These are phyloP conservation scores for Patellifolia procumbens DNA, from an alignment of 179 eudicot genomes.

Conservation along the genomic window DNA sequence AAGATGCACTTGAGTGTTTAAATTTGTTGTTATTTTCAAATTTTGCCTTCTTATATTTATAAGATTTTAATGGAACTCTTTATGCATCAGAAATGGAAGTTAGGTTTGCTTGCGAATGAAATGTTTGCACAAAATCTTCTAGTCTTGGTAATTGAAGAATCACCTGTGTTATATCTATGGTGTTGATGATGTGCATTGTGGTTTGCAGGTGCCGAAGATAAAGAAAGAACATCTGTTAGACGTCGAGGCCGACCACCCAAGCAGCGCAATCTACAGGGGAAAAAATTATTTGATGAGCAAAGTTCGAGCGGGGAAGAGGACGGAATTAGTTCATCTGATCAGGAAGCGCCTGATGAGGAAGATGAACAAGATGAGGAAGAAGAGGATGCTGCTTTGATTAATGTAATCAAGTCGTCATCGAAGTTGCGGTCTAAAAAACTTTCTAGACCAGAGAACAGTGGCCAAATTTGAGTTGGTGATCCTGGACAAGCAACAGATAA, in stretches of 20 bases:
- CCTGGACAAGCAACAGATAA: slow-evolving; percentile 39
- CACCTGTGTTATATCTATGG: background rate
- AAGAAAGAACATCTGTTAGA: slow-evolving; percentile 59
- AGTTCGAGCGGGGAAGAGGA: slow-evolving; percentile 93
- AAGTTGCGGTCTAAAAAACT: slow-evolving; percentile 67
- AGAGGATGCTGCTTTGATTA: slow-evolving; percentile 72
- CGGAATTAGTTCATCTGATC: slow-evolving; percentile 69
- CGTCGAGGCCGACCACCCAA: slow-evolving; percentile 85
- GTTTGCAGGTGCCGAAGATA: slow-evolving; percentile 57
- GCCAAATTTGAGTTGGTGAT: slow-evolving; percentile 37
- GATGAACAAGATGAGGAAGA: slow-evolving; percentile 65
- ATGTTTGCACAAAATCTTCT: background rate
- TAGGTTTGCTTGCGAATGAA: background rate
- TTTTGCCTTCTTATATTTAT: background rate
- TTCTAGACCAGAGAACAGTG: slow-evolving; percentile 43
- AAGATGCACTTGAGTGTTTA: too few species aligned
- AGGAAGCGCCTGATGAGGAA: slow-evolving; percentile 67
- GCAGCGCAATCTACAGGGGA: slow-evolving; percentile 60
- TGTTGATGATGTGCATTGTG: slow-evolving; percentile 24
- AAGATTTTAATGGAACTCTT: too few species aligned
- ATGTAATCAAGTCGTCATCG: slow-evolving; percentile 65
- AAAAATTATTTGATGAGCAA: slow-evolving; percentile 82
- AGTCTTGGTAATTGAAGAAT: background rate
- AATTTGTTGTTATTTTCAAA: background rate
- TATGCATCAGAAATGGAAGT: background rate